Evolutionary conservation across 2,329 filamentous ascomycete genomes (phyloP).

Genomic region (Emmonsia crescens): DNA sequence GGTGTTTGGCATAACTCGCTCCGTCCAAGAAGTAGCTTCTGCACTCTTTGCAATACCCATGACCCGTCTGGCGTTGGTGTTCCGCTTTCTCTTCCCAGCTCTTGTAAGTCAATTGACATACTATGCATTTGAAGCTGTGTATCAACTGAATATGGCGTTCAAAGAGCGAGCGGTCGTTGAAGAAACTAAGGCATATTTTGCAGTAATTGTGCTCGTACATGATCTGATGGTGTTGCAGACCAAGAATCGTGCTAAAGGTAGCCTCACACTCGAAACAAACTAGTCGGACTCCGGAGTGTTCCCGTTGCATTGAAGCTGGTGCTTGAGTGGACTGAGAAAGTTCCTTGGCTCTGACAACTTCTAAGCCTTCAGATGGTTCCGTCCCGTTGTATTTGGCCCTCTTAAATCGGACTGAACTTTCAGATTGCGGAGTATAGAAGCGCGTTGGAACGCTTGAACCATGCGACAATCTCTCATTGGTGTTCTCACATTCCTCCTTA

Average conservation of each 20-base stretch:
- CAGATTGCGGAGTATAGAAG: neutral
- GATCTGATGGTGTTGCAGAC: constrained; percentile 13
- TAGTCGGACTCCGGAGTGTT: neutral
- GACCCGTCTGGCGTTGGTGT: constrained; percentile 9
- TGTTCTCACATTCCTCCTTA: neutral
- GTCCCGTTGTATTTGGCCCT: neutral
- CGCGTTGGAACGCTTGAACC: neutral
- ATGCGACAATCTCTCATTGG: neutral
- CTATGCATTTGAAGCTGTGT: constrained; percentile 10
- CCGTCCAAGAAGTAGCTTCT: constrained; percentile 10
- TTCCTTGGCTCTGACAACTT: neutral
- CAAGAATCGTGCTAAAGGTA: constrained; percentile 7
- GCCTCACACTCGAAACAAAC: constrained; percentile 10
- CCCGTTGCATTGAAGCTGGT: neutral
- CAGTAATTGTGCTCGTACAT: constrained; percentile 11
- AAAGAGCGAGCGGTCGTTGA: constrained; percentile 6
- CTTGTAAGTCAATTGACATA: constrained; percentile 3
- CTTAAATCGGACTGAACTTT: neutral
- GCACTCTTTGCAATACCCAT: constrained; percentile 11
- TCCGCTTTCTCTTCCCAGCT: constrained; percentile 1
- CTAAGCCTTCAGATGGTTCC: neutral
- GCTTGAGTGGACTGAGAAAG: neutral
- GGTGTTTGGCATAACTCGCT: neutral
- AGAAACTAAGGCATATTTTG: constrained; percentile 10
- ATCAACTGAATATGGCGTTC: constrained; percentile 8